phyloP scores from a whole-genome alignment of 768 basidiomycete genomes.

The Macrolepiota fuliginosa region DNA sequence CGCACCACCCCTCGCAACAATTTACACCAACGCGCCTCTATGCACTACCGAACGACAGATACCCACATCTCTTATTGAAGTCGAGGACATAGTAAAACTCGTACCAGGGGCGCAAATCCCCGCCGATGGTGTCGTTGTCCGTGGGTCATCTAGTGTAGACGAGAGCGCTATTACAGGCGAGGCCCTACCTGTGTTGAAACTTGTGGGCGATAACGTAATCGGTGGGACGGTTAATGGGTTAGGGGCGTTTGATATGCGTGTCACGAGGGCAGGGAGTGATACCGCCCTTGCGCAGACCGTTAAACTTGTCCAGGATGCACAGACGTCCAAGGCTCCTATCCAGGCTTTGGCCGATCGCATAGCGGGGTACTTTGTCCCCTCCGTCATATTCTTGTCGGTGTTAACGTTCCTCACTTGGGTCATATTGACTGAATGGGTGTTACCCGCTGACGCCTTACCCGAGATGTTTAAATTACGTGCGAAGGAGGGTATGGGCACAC shows the following conservation, averaged over 20 bases:
- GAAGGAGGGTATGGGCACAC: slow-evolving; percentile 72
- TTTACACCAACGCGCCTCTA: slow-evolving; percentile 82
- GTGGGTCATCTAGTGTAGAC: slow-evolving; percentile 85
- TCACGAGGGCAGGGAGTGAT: slow-evolving; percentile 94
- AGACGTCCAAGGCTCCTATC: slow-evolving; percentile 97
- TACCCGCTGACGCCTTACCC: slow-evolving; percentile 58
- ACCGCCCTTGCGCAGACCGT: slow-evolving; percentile 97
- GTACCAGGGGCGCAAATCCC: slow-evolving; percentile 97
- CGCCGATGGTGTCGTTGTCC: slow-evolving; percentile 88
- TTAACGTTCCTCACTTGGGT: slow-evolving; percentile 53
- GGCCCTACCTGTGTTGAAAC: slow-evolving; percentile 84
- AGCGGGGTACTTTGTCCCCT: slow-evolving; percentile 93
- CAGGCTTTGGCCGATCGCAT: slow-evolving; percentile 95
- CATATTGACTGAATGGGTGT: too few species aligned
- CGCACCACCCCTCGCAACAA: slow-evolving; percentile 91
- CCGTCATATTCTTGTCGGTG: slow-evolving; percentile 80
- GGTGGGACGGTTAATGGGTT: slow-evolving; percentile 97
- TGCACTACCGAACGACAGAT: slow-evolving; percentile 88
- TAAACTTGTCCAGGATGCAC: slow-evolving; percentile 94
- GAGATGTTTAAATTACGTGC: slow-evolving; percentile 79
- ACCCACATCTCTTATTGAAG: slow-evolving; percentile 91
- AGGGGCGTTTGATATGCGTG: slow-evolving; percentile 94
- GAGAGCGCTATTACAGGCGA: slow-evolving; percentile 98
- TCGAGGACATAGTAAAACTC: slow-evolving; percentile 89
- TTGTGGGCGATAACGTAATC: slow-evolving; percentile 81